A percentile compares a stretch with the other conserved stretches of the same genome.
phyloP scores from a whole-genome alignment of 176 grass and related monocot genomes.

The Aegilops tauschii region DNA sequence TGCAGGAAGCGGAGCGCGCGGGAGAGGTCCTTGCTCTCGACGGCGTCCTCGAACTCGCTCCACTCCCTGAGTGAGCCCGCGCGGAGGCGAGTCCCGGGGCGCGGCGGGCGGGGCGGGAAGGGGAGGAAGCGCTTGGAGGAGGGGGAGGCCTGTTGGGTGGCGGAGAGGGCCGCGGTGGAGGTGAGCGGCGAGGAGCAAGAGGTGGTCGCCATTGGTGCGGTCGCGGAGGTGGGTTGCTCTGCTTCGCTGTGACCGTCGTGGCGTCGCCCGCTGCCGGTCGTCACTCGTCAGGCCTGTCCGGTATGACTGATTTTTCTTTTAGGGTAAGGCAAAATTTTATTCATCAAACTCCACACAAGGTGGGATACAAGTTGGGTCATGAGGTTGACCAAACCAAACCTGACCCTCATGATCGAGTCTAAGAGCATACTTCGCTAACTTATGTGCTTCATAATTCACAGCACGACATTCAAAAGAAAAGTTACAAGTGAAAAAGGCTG shows the following conservation, averaged over 20 bases:
- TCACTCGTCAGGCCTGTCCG: no score
- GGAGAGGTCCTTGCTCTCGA: conserved; percentile 75
- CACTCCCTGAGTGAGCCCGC: conserved; percentile 68
- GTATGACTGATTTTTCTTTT: no score
- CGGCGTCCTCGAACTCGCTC: conserved; percentile 93
- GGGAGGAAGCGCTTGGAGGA: conserved; percentile 9
- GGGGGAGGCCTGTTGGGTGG: not conserved
- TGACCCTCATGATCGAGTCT: no score
- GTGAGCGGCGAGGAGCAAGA: conserved; percentile 8
- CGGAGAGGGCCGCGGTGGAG: not conserved
- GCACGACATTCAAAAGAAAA: no score
- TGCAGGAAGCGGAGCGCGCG: conserved; percentile 84
- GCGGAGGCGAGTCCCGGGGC: not conserved
- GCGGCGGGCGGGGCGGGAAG: not conserved
- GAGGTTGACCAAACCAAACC: no score
- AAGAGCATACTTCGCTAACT: no score
- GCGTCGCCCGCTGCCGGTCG: not conserved
- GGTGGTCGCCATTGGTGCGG: conserved; percentile 43
- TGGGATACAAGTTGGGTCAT: no score
- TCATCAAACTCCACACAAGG: no score
- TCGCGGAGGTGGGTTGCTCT: not conserved
- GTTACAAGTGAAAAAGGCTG: no score
- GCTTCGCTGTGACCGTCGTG: not conserved
- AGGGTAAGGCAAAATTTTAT: no score
- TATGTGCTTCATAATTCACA: no score